Evolutionary conservation across 768 basidiomycete genomes (phyloP).

Genomic region (Lactifluus pinguis): DNA sequence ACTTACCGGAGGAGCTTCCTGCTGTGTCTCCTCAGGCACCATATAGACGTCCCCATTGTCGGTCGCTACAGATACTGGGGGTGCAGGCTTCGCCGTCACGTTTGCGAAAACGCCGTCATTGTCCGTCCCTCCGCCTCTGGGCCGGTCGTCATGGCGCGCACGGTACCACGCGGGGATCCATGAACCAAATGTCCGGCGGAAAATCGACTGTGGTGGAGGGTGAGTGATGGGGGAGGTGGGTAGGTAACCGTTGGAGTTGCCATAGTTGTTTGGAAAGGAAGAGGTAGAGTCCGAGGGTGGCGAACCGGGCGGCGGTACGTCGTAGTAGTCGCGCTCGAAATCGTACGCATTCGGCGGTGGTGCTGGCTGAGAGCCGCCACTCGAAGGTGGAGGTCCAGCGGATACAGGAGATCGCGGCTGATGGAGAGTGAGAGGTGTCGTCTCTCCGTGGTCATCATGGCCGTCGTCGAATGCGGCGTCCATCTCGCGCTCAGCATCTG

Average conservation of each 20-base stretch:
- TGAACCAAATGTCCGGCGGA: conserved; percentile 49
- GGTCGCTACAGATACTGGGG: conserved; percentile 35
- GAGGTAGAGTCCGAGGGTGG: conserved; percentile 51
- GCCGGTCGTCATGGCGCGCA: conserved; percentile 32
- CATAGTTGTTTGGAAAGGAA: conserved; percentile 48
- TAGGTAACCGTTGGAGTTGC: conserved; percentile 63
- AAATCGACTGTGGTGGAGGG: conserved; percentile 37
- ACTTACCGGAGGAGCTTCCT: conserved; percentile 75
- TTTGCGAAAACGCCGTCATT: conserved; percentile 97
- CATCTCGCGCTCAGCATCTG: conserved; percentile 50
- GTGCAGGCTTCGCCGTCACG: conserved; percentile 76
- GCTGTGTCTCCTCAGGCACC: conserved; percentile 75
- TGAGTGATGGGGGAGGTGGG: conserved; percentile 41
- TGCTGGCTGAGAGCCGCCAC: conserved; percentile 13
- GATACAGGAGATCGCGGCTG: conserved; percentile 23
- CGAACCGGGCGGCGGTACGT: conserved; percentile 64
- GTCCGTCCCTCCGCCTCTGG: conserved; percentile 57
- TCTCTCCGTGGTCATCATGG: conserved; percentile 32
- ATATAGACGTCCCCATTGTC: conserved; percentile 50
- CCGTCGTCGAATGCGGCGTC: conserved; percentile 70
- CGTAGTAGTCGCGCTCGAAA: conserved; percentile 73
- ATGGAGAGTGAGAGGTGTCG: conserved; percentile 32
- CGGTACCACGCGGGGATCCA: conserved; percentile 52
- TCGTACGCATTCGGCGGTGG: conserved; percentile 50
- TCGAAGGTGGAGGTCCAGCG: conserved; percentile 23